Evolutionary conservation across 805 yeast species (phyloP), one percentile per base, ranked within the genome.

Genomic region (Metschnikowia koreensis): DNA sequence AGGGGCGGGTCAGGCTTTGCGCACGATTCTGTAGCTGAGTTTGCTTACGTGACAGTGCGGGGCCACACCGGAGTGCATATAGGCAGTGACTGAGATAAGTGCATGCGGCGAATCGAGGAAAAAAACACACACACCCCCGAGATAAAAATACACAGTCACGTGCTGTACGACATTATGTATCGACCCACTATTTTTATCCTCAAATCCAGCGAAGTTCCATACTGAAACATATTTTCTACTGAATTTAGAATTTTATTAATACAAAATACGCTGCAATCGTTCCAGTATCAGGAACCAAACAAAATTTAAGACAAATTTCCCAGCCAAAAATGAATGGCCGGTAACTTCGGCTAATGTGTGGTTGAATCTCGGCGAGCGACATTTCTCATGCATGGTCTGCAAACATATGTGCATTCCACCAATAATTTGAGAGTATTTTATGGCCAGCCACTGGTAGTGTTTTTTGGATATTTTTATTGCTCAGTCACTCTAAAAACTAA

Each of bases 51-150:
- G 41, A 44, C 41, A 44, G 41, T 38, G 41, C 41, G 47, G 41
- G 47, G 47, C 47, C 27, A 22, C 41, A 27, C 27, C 27, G 36
- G 41, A 7, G 28, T 44, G 47, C 47, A 44, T 38, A 44, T 11
- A 28, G 36, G 7, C n/a, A 22, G 27, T 36, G 27, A 44, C 27
- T 13, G 22, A 17, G 36, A 38, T 36, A 44, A 22, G 7, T 38
- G 33, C 22, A 15, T 37, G 46, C 46, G 46, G 46, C 46, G 43
- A 41, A 22, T 28, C 17, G 17, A n/a, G 26, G 43, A 41, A 28
- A 26, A 9, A 11, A 41, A 28, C n/a, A 29, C 31, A 16, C 17
- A 31, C 13, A 31, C 2, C 22, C 22, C 22, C 22, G 22, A 22
- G 22, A 22, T 22, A 31, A 31, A 10, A 31, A 31, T 31, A 12